Conservation (phyloP, 179 eudicot genomes). For the Camellia oleifera region DNA sequence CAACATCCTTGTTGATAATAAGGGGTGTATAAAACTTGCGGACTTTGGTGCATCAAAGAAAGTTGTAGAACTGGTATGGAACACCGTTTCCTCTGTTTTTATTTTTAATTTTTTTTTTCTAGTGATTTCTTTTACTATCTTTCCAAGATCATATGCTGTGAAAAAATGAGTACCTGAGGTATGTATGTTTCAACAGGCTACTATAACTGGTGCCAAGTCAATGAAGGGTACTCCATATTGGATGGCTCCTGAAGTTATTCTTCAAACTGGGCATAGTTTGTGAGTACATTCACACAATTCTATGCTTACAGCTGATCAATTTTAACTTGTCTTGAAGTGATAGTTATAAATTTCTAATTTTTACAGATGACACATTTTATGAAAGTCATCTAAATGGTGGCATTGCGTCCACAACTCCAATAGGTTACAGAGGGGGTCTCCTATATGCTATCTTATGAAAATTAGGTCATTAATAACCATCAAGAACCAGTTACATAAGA, state of each 20-base stretch:
- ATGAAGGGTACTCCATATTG: slow-evolving; percentile 96
- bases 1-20: slow-evolving; percentile 85
- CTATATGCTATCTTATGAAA: background rate
- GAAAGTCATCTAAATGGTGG: background rate
- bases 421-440: background rate
- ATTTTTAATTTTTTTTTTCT: background rate
- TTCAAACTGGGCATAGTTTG: slow-evolving; percentile 89
- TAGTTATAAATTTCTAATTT: background rate
- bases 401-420: background rate
- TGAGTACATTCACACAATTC: slow-evolving; percentile 32
- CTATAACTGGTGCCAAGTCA: slow-evolving; percentile 86
- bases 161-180: slow-evolving; percentile 1
- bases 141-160: background rate
- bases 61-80: slow-evolving; percentile 80
- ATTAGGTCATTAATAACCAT: background rate
- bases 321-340: background rate
- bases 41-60: slow-evolving; percentile 96
- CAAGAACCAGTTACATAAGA: background rate
- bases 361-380: background rate
- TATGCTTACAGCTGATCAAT: background rate
- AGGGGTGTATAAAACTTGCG: slow-evolving; percentile 84
- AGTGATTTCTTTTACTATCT: background rate
- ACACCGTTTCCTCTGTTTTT: background rate
- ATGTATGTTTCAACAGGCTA: slow-evolving; percentile 46
- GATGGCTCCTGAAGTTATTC: slow-evolving; percentile 97